Evolutionary conservation across 2,329 filamentous ascomycete genomes (phyloP).

Genomic region (Trichoderma sp.): DNA sequence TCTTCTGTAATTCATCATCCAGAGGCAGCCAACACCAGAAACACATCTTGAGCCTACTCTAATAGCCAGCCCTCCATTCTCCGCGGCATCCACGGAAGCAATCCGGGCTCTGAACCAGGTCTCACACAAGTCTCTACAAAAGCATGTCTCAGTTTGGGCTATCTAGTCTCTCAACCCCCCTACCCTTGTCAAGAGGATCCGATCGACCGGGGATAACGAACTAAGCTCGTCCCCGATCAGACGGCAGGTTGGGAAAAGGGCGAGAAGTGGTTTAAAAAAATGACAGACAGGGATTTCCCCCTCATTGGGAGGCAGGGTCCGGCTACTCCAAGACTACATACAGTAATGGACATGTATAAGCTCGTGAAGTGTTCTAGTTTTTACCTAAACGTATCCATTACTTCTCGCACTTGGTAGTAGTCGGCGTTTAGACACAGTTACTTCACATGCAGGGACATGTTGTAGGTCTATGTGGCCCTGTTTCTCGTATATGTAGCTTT

Average conservation of each 20-base stretch:
- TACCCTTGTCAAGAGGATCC: constrained; percentile 4
- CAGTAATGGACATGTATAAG: neutral
- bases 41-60: neutral
- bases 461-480: neutral
- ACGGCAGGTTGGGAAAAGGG: neutral
- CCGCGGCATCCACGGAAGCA: neutral
- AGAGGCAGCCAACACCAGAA: neutral
- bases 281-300: neutral
- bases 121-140: neutral
- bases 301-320: neutral
- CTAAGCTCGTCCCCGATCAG: neutral
- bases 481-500: neutral
- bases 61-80: neutral
- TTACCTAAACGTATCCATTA: neutral
- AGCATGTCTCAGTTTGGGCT: neutral
- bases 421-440: neutral
- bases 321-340: neutral
- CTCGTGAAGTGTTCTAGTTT: neutral
- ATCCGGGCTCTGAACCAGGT: neutral
- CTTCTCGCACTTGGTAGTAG: neutral
- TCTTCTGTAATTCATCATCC: neutral
- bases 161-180: neutral
- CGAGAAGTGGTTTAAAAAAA: neutral
- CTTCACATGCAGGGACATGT: neutral
- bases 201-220: constrained; percentile 3